Conservation (phyloP, 2,329 filamentous ascomycete species). For the Trichoderma citrinoviride region DNA sequence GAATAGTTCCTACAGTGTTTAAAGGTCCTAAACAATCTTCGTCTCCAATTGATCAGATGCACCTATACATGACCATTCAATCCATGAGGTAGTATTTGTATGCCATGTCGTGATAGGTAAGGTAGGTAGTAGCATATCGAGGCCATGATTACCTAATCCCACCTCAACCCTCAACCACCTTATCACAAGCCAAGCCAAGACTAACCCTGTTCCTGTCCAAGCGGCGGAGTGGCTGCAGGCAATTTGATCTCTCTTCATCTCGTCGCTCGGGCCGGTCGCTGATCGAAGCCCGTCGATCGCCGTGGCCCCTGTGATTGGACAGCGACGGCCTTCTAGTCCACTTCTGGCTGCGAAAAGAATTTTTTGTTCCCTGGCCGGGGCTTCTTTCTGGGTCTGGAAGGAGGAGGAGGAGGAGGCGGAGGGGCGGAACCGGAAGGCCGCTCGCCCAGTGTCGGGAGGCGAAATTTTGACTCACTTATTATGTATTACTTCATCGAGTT, state of each 20-base stretch:
- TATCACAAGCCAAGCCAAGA: neutral
- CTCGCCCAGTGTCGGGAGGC: neutral
- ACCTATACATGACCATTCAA: no score
- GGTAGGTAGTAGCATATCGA: no score
- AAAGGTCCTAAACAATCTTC: no score
- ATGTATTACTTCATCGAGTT: neutral
- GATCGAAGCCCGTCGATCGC: neutral
- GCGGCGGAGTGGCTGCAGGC: slow-evolving; percentile 15
- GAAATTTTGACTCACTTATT: slow-evolving; percentile 12
- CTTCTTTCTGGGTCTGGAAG: neutral
- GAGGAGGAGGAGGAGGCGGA: neutral
- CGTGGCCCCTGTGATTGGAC: slow-evolving; percentile 12
- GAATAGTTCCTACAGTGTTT: no score
- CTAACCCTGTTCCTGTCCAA: slow-evolving; percentile 5
- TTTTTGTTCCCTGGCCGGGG: neutral
- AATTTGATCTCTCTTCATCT: slow-evolving; percentile 5
- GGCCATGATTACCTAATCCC: no score
- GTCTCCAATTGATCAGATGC: no score
- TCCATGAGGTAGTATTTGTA: no score
- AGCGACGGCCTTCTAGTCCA: neutral
- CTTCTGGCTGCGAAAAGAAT: slow-evolving; percentile 6
- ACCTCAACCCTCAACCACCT: neutral
- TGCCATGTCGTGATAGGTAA: no score
- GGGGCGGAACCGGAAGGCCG: neutral
- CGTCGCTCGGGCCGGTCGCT: slow-evolving; percentile 10